These are phyloP conservation scores for Monosporozyma unispora DNA, from an alignment of 805 yeast species.

Conservation along the genomic window DNA sequence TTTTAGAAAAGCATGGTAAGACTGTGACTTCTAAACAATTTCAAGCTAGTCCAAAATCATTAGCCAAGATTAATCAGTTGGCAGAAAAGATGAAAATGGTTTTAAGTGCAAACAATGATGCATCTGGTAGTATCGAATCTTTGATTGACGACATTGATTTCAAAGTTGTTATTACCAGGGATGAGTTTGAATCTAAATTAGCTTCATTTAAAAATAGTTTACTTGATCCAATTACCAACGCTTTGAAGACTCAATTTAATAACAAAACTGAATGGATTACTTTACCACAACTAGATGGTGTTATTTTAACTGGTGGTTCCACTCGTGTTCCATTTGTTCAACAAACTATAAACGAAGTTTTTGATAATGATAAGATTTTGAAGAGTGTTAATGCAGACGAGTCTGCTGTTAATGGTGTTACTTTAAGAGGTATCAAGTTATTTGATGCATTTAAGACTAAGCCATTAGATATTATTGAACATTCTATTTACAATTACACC, in stretches of 20 bases:
- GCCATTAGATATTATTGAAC: slow-evolving; percentile 47
- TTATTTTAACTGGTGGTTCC: slow-evolving; percentile 84
- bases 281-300: slow-evolving; percentile 43
- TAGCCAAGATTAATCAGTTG: slow-evolving; percentile 63
- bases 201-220: slow-evolving; percentile 27
- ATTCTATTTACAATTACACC: slow-evolving; percentile 41
- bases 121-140: slow-evolving; percentile 67
- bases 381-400: slow-evolving; percentile 94
- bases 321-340: slow-evolving; percentile 86
- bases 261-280: slow-evolving; percentile 19
- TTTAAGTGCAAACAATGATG: slow-evolving; percentile 80
- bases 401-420: slow-evolving; percentile 82
- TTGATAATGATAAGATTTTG: slow-evolving; percentile 55
- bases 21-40: slow-evolving; percentile 33
- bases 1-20: slow-evolving; percentile 38
- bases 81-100: slow-evolving; percentile 86
- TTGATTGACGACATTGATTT: slow-evolving; percentile 68
- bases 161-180: slow-evolving; percentile 55
- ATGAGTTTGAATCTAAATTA: slow-evolving; percentile 58
- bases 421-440: slow-evolving; percentile 71
- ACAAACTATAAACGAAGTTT: slow-evolving; percentile 41
- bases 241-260: slow-evolving; percentile 35
- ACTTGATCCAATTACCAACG: slow-evolving; percentile 44
- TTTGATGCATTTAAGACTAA: slow-evolving; percentile 60
- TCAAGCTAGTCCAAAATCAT: slow-evolving; percentile 42